A percentile compares a stretch with the other conserved stretches of the same genome.
Evolutionary conservation across 108 stramenopile genomes (phyloP).

Genomic region (Cyclostephanos invisitatus): DNA sequence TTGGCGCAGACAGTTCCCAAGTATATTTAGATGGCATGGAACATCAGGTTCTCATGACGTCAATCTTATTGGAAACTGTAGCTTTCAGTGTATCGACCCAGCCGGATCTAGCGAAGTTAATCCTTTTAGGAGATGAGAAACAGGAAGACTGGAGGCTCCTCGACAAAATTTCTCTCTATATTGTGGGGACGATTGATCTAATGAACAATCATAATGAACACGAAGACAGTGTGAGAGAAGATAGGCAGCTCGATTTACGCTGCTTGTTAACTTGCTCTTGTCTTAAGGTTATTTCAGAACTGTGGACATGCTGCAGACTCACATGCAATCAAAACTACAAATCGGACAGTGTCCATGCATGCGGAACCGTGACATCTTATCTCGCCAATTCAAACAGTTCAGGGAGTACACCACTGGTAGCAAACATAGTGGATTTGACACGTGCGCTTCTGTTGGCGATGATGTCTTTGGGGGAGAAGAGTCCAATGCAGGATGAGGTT

Average conservation of each 20-base stretch:
- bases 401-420: constrained; percentile 8
- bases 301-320: constrained; percentile 44
- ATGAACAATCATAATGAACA: constrained; percentile 21
- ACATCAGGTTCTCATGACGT: constrained; percentile 12
- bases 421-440: constrained; percentile 30
- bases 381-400: constrained; percentile 17
- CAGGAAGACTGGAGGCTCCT: constrained; percentile 28
- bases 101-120: constrained; percentile 31
- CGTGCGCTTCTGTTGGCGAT: constrained; percentile 26
- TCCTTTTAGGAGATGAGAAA: constrained; percentile 19
- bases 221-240: constrained; percentile 7
- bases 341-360: constrained; percentile 33
- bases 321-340: constrained; percentile 2
- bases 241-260: constrained; percentile 23
- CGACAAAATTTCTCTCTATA: constrained; percentile 21
- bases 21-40: constrained; percentile 4
- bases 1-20: constrained; percentile 1
- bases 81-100: constrained; percentile 20
- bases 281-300: constrained; percentile 29
- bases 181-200: constrained; percentile 8
- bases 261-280: constrained; percentile 30
- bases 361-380: constrained; percentile 21
- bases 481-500: constrained; percentile 19
- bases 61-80: constrained; percentile 30
- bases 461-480: constrained; percentile 24